These are phyloP conservation scores for Podospora australis DNA, from an alignment of 495 filamentous ascomycete genomes.

Conservation along the genomic window DNA sequence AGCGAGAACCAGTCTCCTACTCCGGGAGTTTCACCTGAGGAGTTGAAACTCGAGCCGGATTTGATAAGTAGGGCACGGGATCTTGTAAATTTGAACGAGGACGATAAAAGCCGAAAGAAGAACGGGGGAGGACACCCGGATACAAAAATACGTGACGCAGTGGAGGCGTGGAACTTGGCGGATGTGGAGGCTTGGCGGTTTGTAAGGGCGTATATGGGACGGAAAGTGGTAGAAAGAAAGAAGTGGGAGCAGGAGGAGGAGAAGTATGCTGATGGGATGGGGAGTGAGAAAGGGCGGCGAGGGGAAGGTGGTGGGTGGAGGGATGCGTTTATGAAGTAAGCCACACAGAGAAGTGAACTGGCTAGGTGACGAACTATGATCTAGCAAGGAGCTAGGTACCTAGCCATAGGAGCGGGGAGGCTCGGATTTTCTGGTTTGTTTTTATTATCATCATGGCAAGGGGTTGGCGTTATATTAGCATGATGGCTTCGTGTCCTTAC, in stretches of 20 bases:
- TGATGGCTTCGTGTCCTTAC: no score
- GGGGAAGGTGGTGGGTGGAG: no score
- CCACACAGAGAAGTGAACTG: no score
- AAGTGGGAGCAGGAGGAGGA: constrained; percentile 69
- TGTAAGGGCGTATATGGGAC: constrained; percentile 62
- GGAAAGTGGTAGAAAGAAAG: constrained; percentile 52
- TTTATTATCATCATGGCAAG: no score
- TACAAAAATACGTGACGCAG: no score
- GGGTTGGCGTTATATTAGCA: no score
- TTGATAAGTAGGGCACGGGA: constrained; percentile 40
- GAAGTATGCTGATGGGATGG: constrained; percentile 52
- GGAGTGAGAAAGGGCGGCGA: constrained; percentile 24
- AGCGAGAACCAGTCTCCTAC: no score
- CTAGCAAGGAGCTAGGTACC: no score
- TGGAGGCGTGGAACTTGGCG: constrained; percentile 90
- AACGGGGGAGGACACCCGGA: constrained; percentile 37
- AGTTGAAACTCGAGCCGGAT: constrained; percentile 49
- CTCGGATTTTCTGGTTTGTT: no score
- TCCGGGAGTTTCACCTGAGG: constrained; percentile 42
- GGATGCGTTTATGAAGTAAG: no score
- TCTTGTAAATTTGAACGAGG: background rate
- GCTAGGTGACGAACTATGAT: no score
- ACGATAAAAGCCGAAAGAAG: constrained; percentile 16
- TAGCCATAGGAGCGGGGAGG: no score
- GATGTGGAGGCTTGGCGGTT: constrained; percentile 94